Percentiles rank a stretch among this genome's conserved stretches.
phyloP scores from a whole-genome alignment of 768 basidiomycete species.

The Pisolithus tinctorius region DNA sequence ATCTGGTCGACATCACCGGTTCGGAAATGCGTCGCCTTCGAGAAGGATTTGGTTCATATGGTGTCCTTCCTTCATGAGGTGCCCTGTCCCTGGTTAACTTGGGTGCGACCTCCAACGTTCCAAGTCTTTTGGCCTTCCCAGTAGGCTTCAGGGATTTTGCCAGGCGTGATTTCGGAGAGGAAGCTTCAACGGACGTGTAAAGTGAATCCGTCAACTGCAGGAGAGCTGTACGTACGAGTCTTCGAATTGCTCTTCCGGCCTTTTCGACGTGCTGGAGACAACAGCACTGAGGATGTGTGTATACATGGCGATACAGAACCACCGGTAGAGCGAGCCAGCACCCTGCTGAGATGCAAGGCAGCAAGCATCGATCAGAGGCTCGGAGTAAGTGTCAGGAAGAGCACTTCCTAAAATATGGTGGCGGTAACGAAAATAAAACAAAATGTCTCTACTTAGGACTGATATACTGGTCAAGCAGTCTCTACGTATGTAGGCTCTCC shows the following conservation, averaged over 20 bases:
- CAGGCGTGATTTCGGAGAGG: constrained; percentile 21
- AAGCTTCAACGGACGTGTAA: constrained; percentile 5
- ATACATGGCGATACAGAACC: constrained; percentile 1
- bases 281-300: constrained; percentile 8
- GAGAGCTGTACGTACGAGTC: constrained; percentile 8
- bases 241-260: constrained; percentile 9
- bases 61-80: constrained; percentile 14
- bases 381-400: not conserved
- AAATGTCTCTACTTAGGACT: too few relatives aligned
- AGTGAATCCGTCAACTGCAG: not conserved
- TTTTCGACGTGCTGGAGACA: constrained; percentile 6
- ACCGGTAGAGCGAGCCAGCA: not conserved
- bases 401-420: not conserved
- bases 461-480: too few relatives aligned
- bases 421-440: not conserved
- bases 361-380: not conserved
- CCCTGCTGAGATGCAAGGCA: constrained; percentile 3
- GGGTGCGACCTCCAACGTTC: constrained; percentile 20
- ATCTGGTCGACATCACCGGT: not conserved
- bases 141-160: constrained; percentile 22
- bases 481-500: too few relatives aligned
- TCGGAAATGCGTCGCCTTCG: not conserved
- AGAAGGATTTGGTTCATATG: not conserved
- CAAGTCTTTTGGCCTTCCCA: constrained; percentile 20
- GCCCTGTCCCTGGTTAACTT: constrained; percentile 7